Base-by-base conservation (phyloP, 1,139 yeast genomes). In the Geotrichum siamense region DNA sequence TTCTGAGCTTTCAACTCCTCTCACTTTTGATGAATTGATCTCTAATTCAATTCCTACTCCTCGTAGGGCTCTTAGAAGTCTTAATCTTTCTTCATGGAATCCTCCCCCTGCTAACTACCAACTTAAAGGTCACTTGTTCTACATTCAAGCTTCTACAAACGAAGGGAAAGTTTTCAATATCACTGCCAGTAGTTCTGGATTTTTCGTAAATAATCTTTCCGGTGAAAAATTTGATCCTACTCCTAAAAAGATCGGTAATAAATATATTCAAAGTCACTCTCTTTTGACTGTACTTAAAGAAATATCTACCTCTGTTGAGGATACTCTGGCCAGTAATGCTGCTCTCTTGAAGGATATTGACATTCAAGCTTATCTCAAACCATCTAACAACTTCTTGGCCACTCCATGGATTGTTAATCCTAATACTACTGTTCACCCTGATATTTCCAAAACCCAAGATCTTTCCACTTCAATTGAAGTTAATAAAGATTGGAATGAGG, bases 401-500 rank as follows among this genome's bases (percentile, higher is more conserved):
- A 71, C 76, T 44, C 95, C 96, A 41, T 89, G 96, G 96, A 59
- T 83, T 23, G 78, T 79, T 19, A 59, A 70, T 39, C 23, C 48
- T 56, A 50, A 55, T 19, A 22, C 47, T 58, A 59, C 61, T 41
- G 51, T 58, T 16, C 12, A 21, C 16, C 76, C 91, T 2, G 94
- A 84, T 56, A 55, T 73, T 36, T 78, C 83, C 15, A 72, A 81
- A 56, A 66, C 77, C 38, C 93, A 44, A 31, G 22, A 35, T 19
- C 21, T 28, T 8, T 16, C 27, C 15, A 52, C 22, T 39, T 48
- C 36, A 50, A 13, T 21, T 3, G 58, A 34, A 30, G 51, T 68
- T 27, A 72, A 69, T 48, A 77, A 80, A 55, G 96, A 87, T 55
- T 89, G 94, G 87, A 87, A 87, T 60, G 95, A 83, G 53, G 96